Evolutionary conservation across 1,139 yeast species (phyloP).

Genomic region (Yamadazyma siamensis): DNA sequence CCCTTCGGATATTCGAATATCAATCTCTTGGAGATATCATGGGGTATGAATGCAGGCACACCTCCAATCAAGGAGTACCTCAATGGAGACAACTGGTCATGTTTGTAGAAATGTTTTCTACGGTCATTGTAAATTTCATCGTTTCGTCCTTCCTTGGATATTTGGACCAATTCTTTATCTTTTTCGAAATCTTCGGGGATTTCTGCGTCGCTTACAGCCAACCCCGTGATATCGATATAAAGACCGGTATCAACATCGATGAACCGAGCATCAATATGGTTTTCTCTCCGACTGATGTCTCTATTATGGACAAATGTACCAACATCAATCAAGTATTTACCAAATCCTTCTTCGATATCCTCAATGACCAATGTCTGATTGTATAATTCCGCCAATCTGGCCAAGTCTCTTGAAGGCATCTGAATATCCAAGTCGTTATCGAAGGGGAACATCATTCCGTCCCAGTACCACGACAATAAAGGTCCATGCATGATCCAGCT

Average conservation of each 20-base stretch:
- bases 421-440: constrained; percentile 30
- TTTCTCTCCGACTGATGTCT: constrained; percentile 22
- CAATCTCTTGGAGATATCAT: constrained; percentile 20
- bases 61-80: constrained; percentile 26
- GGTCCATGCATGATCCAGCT: constrained; percentile 38
- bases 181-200: constrained; percentile 15
- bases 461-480: constrained; percentile 37
- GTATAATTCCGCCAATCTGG: constrained; percentile 22
- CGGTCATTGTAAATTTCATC: constrained; percentile 30
- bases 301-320: constrained; percentile 31
- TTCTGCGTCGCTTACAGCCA: constrained; percentile 17
- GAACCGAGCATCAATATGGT: constrained; percentile 33
- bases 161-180: constrained; percentile 10
- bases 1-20: constrained; percentile 26
- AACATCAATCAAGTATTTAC: constrained; percentile 26
- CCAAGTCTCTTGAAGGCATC: constrained; percentile 28
- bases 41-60: constrained; percentile 26
- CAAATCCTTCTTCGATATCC: constrained; percentile 26
- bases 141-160: constrained; percentile 11
- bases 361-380: constrained; percentile 33
- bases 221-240: constrained; percentile 31
- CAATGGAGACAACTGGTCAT: constrained; percentile 34
- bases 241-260: constrained; percentile 32
- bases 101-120: constrained; percentile 32
- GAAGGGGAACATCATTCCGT: constrained; percentile 33